phyloP scores from a whole-genome alignment of 2,329 filamentous ascomycete genomes.

The Verticillium alfalfae region DNA sequence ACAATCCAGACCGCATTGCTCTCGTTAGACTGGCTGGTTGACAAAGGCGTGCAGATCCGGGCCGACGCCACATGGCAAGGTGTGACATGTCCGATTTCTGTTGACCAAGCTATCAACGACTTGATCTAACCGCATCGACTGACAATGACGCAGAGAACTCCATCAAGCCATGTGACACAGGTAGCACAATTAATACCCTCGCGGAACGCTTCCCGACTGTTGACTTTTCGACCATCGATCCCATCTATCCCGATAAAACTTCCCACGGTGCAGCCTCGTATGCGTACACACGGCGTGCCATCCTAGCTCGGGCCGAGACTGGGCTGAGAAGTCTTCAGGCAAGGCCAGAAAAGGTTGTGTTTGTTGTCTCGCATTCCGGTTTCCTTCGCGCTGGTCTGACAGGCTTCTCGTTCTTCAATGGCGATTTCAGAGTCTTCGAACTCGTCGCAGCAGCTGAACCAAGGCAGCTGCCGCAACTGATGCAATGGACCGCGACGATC shows the following conservation, averaged over 20 bases:
- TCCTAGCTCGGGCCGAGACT: constrained; percentile 49
- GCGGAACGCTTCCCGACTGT: constrained; percentile 45
- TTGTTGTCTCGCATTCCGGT: constrained; percentile 61
- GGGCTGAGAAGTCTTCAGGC: constrained; percentile 43
- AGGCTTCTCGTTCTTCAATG: constrained; percentile 53
- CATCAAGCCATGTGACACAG: constrained; percentile 55
- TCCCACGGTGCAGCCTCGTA: constrained; percentile 39
- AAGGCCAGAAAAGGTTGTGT: constrained; percentile 54
- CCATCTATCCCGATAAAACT: constrained; percentile 58
- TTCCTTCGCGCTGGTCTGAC: constrained; percentile 55
- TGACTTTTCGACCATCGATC: constrained; percentile 52
- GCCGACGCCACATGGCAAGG: constrained; percentile 62
- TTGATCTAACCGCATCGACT: no score
- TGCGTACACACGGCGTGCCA: constrained; percentile 43
- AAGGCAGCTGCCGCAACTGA: constrained; percentile 25
- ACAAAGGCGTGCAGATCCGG: constrained; percentile 45
- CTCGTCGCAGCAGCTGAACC: constrained; percentile 27
- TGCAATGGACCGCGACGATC: constrained; percentile 37
- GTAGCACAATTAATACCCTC: constrained; percentile 39
- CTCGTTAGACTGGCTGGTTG: constrained; percentile 53
- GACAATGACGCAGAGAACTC: constrained; percentile 39
- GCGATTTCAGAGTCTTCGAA: constrained; percentile 60
- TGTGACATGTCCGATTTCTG: constrained; percentile 16
- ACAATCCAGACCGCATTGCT: constrained; percentile 60
- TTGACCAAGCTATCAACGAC: background rate